These are phyloP conservation scores for Ophiostoma piceae DNA, from an alignment of 2,329 filamentous ascomycete species.

Conservation along the genomic window DNA sequence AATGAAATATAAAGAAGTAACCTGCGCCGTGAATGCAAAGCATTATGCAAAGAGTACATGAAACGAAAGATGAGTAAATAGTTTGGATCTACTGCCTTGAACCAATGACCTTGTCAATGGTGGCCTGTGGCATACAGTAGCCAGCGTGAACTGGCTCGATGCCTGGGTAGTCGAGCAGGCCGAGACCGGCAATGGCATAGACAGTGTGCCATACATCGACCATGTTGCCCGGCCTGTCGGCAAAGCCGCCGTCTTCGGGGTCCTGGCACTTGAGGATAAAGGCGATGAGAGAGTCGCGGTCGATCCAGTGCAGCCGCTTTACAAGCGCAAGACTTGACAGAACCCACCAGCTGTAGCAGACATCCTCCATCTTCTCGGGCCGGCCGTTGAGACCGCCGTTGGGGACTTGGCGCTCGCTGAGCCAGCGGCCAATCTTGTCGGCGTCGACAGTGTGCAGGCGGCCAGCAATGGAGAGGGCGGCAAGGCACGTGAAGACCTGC, in stretches of 20 bases:
- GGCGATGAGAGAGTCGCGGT: conserved; percentile 66
- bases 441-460: conserved; percentile 75
- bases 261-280: conserved; percentile 93
- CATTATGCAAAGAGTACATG: not conserved
- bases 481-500: conserved; percentile 92
- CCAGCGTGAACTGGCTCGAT: conserved; percentile 78
- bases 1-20: not conserved
- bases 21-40: conserved; percentile 12
- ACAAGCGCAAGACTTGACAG: conserved; percentile 88
- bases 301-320: conserved; percentile 84
- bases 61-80: not conserved
- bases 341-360: conserved; percentile 99
- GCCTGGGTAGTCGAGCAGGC: conserved; percentile 71
- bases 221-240: conserved; percentile 87
- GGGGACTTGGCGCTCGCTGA: conserved; percentile 85
- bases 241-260: conserved; percentile 72
- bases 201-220: conserved; percentile 96
- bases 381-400: conserved; percentile 88
- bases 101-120: conserved; percentile 55
- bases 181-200: conserved; percentile 84
- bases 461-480: conserved; percentile 75
- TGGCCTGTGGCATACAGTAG: conserved; percentile 74
- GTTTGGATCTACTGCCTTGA: not conserved
- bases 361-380: conserved; percentile 92
- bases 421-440: conserved; percentile 79